phyloP scores from a whole-genome alignment of 257 asterid genomes.

The Ilex aquifolium region DNA sequence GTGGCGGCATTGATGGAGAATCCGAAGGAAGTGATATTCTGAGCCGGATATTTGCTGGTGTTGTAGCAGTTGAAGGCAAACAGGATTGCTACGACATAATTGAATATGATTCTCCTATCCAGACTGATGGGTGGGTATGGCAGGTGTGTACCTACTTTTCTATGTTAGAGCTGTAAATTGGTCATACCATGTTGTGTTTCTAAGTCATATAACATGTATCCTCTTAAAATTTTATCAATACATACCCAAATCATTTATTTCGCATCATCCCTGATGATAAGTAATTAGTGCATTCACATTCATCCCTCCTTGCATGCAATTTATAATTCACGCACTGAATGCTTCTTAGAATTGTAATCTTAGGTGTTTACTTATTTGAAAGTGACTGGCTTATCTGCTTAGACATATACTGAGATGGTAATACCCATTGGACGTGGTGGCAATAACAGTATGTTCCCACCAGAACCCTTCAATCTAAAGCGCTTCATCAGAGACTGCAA shows the following conservation, averaged over 20 bases:
- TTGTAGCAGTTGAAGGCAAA: neutral
- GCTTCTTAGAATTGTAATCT: too few species aligned
- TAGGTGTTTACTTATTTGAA: neutral
- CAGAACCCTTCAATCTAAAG: neutral
- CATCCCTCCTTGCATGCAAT: too few species aligned
- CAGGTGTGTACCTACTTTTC: neutral
- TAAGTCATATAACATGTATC: neutral
- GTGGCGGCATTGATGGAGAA: neutral
- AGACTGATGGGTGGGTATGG: slow-evolving; percentile 12
- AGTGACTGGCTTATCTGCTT: neutral
- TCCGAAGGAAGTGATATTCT: neutral
- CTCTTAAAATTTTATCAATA: too few species aligned
- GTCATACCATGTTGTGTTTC: too few species aligned
- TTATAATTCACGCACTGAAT: too few species aligned
- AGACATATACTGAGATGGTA: slow-evolving; percentile 9
- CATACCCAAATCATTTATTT: too few species aligned
- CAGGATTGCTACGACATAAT: neutral
- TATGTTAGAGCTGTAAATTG: too few species aligned
- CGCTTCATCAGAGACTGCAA: neutral
- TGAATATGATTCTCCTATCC: neutral
- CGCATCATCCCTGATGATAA: too few species aligned
- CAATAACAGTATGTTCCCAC: neutral
- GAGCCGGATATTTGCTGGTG: slow-evolving; percentile 8
- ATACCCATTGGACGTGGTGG: slow-evolving; percentile 2
- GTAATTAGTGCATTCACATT: too few species aligned